Conservation (phyloP, 1,284 basidiomycete genomes). For the Acaromyces ingoldii region DNA sequence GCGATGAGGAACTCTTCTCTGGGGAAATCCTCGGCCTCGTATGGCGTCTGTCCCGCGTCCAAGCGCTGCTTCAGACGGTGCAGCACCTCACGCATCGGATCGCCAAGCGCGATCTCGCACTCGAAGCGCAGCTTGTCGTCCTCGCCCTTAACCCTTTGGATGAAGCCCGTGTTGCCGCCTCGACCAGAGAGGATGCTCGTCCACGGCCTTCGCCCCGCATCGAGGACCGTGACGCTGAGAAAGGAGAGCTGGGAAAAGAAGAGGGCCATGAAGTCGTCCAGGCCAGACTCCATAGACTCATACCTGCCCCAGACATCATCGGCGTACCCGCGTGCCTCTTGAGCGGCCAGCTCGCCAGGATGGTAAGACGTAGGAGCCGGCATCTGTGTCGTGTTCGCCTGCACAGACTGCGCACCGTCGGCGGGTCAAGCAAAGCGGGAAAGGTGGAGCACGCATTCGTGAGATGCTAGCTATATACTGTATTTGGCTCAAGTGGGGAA, state of each 20-base stretch:
- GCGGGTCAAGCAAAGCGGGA: too few relatives aligned
- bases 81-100: slow-evolving; percentile 4
- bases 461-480: too few relatives aligned
- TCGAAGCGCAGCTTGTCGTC: background rate
- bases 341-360: slow-evolving; percentile 12
- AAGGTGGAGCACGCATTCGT: too few relatives aligned
- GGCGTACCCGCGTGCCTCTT: slow-evolving; percentile 5
- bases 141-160: background rate
- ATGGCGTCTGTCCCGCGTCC: background rate
- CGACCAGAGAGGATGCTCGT: slow-evolving; percentile 1
- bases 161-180: slow-evolving; percentile 9
- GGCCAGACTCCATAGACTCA: background rate
- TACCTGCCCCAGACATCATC: slow-evolving; percentile 6
- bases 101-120: background rate
- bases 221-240: slow-evolving; percentile 11
- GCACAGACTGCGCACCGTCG: too few relatives aligned
- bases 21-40: background rate
- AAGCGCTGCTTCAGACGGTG: background rate
- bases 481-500: too few relatives aligned
- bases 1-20: slow-evolving; percentile 2
- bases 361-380: slow-evolving; percentile 12
- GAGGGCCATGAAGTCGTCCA: background rate
- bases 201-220: slow-evolving; percentile 10
- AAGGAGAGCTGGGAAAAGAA: slow-evolving; percentile 11
- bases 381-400: too few relatives aligned